Evolutionary conservation across 257 asterid genomes (phyloP).

Genomic region (Haberlea rhodopensis): DNA sequence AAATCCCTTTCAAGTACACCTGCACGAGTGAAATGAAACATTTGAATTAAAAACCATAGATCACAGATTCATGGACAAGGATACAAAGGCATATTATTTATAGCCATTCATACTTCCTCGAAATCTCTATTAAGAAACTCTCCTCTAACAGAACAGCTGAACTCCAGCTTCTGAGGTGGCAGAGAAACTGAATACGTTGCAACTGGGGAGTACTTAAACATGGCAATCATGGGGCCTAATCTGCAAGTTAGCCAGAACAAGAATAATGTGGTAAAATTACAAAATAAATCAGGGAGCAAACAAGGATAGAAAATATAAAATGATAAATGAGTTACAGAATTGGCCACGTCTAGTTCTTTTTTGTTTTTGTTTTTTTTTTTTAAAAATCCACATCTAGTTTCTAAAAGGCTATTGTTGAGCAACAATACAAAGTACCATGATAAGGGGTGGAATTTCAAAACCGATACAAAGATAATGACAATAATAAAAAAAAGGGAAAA

Average conservation of each 20-base stretch:
- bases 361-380: too few species aligned
- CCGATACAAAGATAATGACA: background rate
- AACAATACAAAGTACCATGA: background rate
- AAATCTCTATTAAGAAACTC: slow-evolving; percentile 64
- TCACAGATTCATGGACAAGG: slow-evolving; percentile 14
- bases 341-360: background rate
- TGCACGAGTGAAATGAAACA: slow-evolving; percentile 27
- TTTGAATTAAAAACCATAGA: slow-evolving; percentile 18
- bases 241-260: too few species aligned
- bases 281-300: too few species aligned
- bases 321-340: slow-evolving; percentile 6
- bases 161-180: slow-evolving; percentile 74
- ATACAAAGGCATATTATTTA: slow-evolving; percentile 25
- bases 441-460: background rate
- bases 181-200: slow-evolving; percentile 78
- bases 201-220: slow-evolving; percentile 77
- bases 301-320: slow-evolving; percentile 1
- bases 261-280: too few species aligned
- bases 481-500: background rate
- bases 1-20: slow-evolving; percentile 63
- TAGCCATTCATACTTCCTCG: slow-evolving; percentile 50
- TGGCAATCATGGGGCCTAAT: slow-evolving; percentile 81
- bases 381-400: too few species aligned
- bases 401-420: background rate
- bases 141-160: slow-evolving; percentile 51